These are phyloP conservation scores for Macadamia integrifolia DNA, from an alignment of 164 flowering plant species.

Conservation along the genomic window DNA sequence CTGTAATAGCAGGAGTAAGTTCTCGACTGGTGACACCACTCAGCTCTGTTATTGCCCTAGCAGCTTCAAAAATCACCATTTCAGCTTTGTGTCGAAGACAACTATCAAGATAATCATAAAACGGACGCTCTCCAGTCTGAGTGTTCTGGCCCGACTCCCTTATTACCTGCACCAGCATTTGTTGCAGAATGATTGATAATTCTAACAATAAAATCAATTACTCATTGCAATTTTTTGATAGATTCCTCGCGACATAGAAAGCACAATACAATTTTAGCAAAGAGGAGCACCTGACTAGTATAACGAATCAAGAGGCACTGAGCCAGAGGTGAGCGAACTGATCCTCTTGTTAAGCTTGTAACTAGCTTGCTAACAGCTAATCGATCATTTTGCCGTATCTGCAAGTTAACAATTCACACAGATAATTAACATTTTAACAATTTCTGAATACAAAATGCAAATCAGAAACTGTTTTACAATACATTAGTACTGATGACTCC, in stretches of 20 bases:
- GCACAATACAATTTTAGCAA: not conserved
- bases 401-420: slow-evolving; percentile 24
- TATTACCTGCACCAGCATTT: slow-evolving; percentile 50
- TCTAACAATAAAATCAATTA: not conserved
- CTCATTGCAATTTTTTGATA: not conserved
- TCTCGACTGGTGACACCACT: slow-evolving; percentile 80
- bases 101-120: slow-evolving; percentile 88
- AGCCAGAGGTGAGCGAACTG: slow-evolving; percentile 93
- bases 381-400: slow-evolving; percentile 96
- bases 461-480: too few species aligned
- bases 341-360: slow-evolving; percentile 85
- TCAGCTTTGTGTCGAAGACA: slow-evolving; percentile 98
- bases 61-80: slow-evolving; percentile 98
- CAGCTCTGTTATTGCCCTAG: slow-evolving; percentile 90
- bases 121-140: slow-evolving; percentile 89
- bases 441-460: too few species aligned
- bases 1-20: slow-evolving; percentile 95
- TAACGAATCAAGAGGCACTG: slow-evolving; percentile 95
- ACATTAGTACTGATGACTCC: too few species aligned
- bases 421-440: not conserved
- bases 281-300: slow-evolving; percentile 70
- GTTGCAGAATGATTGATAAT: not conserved
- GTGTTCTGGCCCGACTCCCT: slow-evolving; percentile 61
- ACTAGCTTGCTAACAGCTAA: slow-evolving; percentile 96
- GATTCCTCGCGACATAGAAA: too few species aligned